Percentiles rank a stretch among this genome's conserved stretches.
phyloP scores from a whole-genome alignment of 169 alveolate genomes.

The Plasmodium falciparum region DNA sequence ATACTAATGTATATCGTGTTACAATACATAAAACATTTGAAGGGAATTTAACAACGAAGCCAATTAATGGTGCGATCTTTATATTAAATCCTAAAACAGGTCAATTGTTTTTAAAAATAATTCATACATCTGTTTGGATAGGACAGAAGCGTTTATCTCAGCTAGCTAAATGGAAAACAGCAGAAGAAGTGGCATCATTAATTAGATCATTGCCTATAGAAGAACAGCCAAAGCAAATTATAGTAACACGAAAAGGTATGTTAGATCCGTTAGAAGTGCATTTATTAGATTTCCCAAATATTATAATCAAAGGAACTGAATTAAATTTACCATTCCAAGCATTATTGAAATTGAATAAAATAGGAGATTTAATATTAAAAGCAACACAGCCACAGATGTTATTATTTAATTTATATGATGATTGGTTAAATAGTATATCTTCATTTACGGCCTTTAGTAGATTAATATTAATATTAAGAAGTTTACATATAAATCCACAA shows the following conservation, averaged over 20 bases:
- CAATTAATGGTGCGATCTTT: slow-evolving; percentile 99
- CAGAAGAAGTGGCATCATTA: slow-evolving; percentile 99
- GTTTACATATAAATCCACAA: slow-evolving; percentile 98
- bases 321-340: slow-evolving; percentile 99
- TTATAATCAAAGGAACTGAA: slow-evolving; percentile 99
- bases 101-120: slow-evolving; percentile 98
- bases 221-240: slow-evolving; percentile 99
- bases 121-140: slow-evolving; percentile 99
- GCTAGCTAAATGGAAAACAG: slow-evolving; percentile 99
- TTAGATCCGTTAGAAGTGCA: slow-evolving; percentile 99
- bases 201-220: slow-evolving; percentile 99
- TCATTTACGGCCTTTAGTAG: slow-evolving; percentile 99
- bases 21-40: slow-evolving; percentile 99
- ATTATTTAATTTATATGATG: slow-evolving; percentile 98
- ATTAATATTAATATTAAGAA: slow-evolving; percentile 96
- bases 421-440: slow-evolving; percentile 98
- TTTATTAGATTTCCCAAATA: slow-evolving; percentile 99
- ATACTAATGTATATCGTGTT: slow-evolving; percentile 99
- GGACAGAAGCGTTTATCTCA: slow-evolving; percentile 99
- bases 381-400: slow-evolving; percentile 99
- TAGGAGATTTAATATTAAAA: slow-evolving; percentile 99
- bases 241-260: slow-evolving; percentile 99
- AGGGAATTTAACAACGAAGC: slow-evolving; percentile 99
- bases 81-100: slow-evolving; percentile 99
- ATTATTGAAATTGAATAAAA: slow-evolving; percentile 97